Percentiles rank a stretch among this genome's conserved stretches.
Evolutionary conservation across 116 monocot species (phyloP).

Genomic region (Iris pallida): DNA sequence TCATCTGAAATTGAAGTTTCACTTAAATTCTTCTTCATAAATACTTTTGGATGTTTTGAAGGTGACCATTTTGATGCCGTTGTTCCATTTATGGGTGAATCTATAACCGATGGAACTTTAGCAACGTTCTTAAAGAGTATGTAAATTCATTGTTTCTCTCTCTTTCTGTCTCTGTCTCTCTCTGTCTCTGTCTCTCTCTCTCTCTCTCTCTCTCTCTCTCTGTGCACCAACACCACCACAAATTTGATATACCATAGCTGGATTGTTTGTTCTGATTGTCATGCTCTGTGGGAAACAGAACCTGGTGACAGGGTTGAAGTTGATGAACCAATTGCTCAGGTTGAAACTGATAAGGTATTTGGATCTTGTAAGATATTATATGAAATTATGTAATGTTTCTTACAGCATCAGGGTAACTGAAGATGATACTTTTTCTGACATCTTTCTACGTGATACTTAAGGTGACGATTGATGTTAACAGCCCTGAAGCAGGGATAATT

Average conservation of each 20-base stretch:
- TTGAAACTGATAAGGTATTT: constrained; percentile 96
- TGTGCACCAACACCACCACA: no score
- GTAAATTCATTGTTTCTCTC: constrained; percentile 20
- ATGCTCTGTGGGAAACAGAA: constrained; percentile 40
- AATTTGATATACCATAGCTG: not conserved
- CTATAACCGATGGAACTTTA: constrained; percentile 94
- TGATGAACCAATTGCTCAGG: constrained; percentile 87
- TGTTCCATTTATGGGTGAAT: constrained; percentile 97
- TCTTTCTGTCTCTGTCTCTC: no score
- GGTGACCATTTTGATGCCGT: constrained; percentile 79
- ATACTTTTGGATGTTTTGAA: constrained; percentile 15
- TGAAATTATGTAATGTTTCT: no score
- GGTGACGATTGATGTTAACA: constrained; percentile 96
- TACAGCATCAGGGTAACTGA: no score
- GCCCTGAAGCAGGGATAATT: constrained; percentile 85
- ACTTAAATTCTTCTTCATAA: not conserved
- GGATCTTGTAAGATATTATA: no score
- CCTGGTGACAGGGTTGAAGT: constrained; percentile 79
- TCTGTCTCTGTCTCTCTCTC: no score
- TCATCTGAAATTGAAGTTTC: not conserved
- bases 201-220: no score
- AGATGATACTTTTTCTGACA: no score
- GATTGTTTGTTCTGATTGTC: not conserved
- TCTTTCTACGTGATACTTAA: constrained; percentile 18
- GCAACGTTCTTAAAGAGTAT: constrained; percentile 87